These are phyloP conservation scores for Ogataea wickerhamii DNA, from an alignment of 805 yeast species.

Conservation along the genomic window DNA sequence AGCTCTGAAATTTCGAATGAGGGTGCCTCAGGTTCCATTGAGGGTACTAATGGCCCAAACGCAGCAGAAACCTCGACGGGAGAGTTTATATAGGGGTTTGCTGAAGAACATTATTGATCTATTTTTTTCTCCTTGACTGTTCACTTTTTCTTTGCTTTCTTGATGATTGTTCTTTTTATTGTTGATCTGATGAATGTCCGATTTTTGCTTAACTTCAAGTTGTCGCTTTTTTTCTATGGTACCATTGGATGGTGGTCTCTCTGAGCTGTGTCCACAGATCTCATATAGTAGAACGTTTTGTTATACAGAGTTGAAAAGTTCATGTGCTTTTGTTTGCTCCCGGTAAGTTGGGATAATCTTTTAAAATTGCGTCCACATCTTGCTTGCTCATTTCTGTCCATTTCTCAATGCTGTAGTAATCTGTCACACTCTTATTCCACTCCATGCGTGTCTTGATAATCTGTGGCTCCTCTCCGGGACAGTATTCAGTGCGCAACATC, in stretches of 20 bases:
- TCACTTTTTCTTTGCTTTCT: conserved; percentile 1
- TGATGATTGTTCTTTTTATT: conserved; percentile 1
- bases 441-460: conserved; percentile 61
- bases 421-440: conserved; percentile 67
- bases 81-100: conserved; percentile 4
- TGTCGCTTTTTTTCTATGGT: neutral
- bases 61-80: conserved; percentile 6
- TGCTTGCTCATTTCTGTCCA: conserved; percentile 48
- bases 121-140: neutral
- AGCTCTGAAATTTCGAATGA: conserved; percentile 5
- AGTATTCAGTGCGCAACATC: conserved; percentile 39
- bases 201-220: neutral
- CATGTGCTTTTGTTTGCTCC: conserved; percentile 23
- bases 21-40: conserved; percentile 2
- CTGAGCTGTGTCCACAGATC: neutral
- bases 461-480: conserved; percentile 44
- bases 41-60: neutral
- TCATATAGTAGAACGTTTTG: conserved; percentile 2
- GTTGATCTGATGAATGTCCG: neutral
- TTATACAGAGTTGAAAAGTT: conserved; percentile 7
- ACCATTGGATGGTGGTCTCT: neutral
- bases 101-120: conserved; percentile 3
- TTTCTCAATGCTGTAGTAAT: conserved; percentile 51
- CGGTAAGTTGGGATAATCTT: conserved; percentile 49
- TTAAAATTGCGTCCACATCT: conserved; percentile 40